These are phyloP conservation scores for Coemansia asiatica DNA, from an alignment of 192 early-diverging fungal species.

Conservation along the genomic window DNA sequence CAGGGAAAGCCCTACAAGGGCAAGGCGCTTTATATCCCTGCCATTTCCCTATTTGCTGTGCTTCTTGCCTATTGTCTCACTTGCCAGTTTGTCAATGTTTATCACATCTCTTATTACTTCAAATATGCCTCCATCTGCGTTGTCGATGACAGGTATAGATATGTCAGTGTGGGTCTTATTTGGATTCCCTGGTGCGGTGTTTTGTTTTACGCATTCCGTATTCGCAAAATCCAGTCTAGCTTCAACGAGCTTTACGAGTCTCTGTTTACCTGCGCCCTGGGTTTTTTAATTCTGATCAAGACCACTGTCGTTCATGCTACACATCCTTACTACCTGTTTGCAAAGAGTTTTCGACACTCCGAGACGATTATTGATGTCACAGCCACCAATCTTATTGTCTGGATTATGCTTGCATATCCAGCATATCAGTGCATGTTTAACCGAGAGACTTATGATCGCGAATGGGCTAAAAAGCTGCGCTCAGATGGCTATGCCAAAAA, in stretches of 20 bases:
- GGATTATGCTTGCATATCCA: conserved; percentile 31
- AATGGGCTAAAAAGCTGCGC: conserved; percentile 29
- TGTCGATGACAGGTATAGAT: conserved; percentile 21
- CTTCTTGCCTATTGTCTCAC: conserved; percentile 22
- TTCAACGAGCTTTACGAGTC: conserved; percentile 17
- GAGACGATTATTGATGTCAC: conserved; percentile 20
- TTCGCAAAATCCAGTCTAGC: conserved; percentile 27
- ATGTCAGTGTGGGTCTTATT: conserved; percentile 27
- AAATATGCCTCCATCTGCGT: conserved; percentile 19
- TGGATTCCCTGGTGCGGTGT: conserved; percentile 21
- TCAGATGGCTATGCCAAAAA: conserved; percentile 15
- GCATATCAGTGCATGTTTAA: conserved; percentile 21
- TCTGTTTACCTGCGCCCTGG: conserved; percentile 14
- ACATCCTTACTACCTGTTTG: conserved; percentile 26
- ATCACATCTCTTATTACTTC: conserved; percentile 15
- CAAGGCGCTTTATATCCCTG: conserved; percentile 16
- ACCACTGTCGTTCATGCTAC: conserved; percentile 25
- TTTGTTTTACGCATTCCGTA: conserved; percentile 9
- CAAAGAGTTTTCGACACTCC: conserved; percentile 13
- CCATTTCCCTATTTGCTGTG: not conserved
- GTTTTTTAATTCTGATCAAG: conserved; percentile 22
- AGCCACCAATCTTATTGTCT: conserved; percentile 11
- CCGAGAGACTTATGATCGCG: conserved; percentile 19
- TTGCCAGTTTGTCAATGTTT: conserved; percentile 18
- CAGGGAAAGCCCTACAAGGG: conserved; percentile 32